phyloP scores from a whole-genome alignment of 441 rosid genomes.

The Gossypium schwendimanii region DNA sequence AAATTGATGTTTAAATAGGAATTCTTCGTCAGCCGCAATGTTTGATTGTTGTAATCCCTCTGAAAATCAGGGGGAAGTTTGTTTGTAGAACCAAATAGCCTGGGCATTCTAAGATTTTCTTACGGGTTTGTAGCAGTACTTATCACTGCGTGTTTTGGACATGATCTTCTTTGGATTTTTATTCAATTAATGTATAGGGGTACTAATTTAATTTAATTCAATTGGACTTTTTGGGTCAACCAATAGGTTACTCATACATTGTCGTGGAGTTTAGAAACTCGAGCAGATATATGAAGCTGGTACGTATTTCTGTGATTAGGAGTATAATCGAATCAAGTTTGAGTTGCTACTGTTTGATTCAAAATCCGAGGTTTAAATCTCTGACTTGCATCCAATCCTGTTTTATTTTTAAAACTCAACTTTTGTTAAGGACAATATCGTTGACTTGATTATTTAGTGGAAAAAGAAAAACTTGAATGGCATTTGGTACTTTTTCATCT shows the following conservation, averaged over 20 bases:
- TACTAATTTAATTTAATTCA: background rate
- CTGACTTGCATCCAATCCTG: too few species aligned
- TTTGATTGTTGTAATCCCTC: background rate
- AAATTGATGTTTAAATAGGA: background rate
- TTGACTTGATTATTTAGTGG: too few species aligned
- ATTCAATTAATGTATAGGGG: constrained; percentile 2
- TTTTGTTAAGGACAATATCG: too few species aligned
- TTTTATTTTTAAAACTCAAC: too few species aligned
- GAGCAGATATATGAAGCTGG: too few species aligned
- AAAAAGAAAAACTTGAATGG: too few species aligned
- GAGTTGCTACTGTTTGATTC: too few species aligned
- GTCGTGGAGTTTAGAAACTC: too few species aligned
- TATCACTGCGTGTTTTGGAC: background rate
- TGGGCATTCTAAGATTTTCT: background rate
- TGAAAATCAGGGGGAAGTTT: background rate
- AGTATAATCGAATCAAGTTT: too few species aligned
- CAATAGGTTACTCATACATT: background rate
- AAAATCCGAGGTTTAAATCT: too few species aligned
- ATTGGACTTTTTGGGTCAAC: background rate
- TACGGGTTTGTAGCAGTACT: background rate
- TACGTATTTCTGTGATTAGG: too few species aligned
- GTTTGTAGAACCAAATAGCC: background rate
- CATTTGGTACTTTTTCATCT: too few species aligned
- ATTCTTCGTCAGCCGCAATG: background rate
- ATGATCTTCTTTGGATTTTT: background rate